Conservation (phyloP, 352 stramenopile genomes). For the Phytopythium helicoides region DNA sequence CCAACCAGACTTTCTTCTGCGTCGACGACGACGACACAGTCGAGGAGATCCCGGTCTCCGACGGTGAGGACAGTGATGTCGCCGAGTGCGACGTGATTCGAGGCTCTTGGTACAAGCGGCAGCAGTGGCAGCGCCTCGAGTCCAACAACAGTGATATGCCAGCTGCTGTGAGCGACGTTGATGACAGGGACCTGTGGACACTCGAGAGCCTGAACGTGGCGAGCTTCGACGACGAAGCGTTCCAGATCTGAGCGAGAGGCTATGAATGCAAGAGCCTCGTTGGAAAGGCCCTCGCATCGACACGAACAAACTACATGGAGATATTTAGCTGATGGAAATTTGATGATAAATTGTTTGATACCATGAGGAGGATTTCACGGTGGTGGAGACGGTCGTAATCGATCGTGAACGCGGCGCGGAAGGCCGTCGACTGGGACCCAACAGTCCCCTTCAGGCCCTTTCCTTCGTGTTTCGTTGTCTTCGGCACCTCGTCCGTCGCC, state of each 20-base stretch:
- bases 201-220: slow-evolving; percentile 3
- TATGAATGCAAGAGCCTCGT: not conserved
- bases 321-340: too few relatives aligned
- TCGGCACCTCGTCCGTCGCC: too few relatives aligned
- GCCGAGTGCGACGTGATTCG: not conserved
- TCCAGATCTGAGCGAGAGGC: slow-evolving; percentile 1
- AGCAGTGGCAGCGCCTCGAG: not conserved
- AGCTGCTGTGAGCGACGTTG: not conserved
- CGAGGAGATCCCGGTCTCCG: not conserved
- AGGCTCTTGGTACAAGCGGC: not conserved
- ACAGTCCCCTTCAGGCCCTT: not conserved
- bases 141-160: not conserved
- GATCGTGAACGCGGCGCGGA: not conserved
- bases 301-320: too few relatives aligned
- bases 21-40: slow-evolving; percentile 1
- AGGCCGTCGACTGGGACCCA: not conserved
- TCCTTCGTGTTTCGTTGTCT: not conserved
- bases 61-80: not conserved
- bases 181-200: slow-evolving; percentile 2
- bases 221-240: not conserved
- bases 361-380: too few relatives aligned
- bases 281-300: too few relatives aligned
- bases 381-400: not conserved
- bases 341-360: too few relatives aligned
- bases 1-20: slow-evolving; percentile 3